These are phyloP conservation scores for Fusarium sp. DNA, from an alignment of 2,329 filamentous ascomycete species.

Conservation along the genomic window DNA sequence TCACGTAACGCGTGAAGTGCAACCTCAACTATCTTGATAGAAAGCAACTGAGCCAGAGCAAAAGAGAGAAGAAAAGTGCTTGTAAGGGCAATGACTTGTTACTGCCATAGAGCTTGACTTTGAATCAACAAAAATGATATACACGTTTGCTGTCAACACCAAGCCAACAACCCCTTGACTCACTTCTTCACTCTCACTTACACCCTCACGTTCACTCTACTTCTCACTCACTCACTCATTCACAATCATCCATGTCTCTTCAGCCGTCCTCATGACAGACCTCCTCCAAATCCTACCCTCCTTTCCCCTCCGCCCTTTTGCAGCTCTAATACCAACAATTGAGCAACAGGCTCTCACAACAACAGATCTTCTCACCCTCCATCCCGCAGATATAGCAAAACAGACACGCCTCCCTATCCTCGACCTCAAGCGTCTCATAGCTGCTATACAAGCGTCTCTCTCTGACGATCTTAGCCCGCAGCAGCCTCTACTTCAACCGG, in stretches of 20 bases:
- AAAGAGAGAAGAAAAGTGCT: neutral
- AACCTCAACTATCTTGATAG: neutral
- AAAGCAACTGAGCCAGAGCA: neutral
- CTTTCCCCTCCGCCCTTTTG: conserved; percentile 76
- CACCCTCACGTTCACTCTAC: neutral
- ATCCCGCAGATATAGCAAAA: conserved; percentile 84
- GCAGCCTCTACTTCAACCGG: conserved; percentile 34
- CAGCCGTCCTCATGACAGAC: conserved; percentile 75
- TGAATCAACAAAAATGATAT: neutral
- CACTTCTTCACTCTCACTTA: conserved; percentile 18
- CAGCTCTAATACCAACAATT: conserved; percentile 79
- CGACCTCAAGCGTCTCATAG: conserved; percentile 79
- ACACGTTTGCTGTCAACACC: neutral
- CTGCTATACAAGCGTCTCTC: conserved; percentile 72
- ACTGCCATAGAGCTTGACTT: neutral
- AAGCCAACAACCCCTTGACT: neutral
- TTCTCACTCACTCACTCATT: neutral
- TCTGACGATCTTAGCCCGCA: conserved; percentile 64
- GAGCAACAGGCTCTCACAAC: conserved; percentile 82
- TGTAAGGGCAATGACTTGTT: neutral
- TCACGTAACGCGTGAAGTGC: conserved; percentile 20
- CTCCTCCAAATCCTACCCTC: conserved; percentile 82
- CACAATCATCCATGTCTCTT: conserved; percentile 17
- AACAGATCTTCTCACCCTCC: conserved; percentile 85
- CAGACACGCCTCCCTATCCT: conserved; percentile 82